phyloP scores from a whole-genome alignment of 1,284 basidiomycete species.

The Puccinia horiana region DNA sequence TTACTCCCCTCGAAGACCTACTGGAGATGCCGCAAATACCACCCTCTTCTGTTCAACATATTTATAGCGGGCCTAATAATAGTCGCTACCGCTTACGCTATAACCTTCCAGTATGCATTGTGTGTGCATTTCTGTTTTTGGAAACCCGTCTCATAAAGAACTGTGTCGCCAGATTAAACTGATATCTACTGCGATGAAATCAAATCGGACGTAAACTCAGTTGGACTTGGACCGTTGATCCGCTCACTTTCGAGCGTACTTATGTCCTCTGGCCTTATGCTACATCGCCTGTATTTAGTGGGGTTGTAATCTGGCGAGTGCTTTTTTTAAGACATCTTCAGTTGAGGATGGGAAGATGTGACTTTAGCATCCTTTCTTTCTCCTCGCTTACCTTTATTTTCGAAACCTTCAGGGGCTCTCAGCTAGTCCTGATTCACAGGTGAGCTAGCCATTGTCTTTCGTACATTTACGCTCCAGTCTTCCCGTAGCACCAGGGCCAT shows the following conservation, averaged over 20 bases:
- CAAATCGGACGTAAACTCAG: slow-evolving; percentile 1
- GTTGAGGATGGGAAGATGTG: background rate
- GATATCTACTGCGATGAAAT: background rate
- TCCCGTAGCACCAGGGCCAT: background rate
- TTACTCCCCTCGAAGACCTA: slow-evolving; percentile 1
- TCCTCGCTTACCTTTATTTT: background rate
- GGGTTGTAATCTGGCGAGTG: slow-evolving; percentile 20
- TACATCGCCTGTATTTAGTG: slow-evolving; percentile 33
- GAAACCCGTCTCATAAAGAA: background rate
- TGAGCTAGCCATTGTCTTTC: background rate
- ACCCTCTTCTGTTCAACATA: slow-evolving; percentile 13
- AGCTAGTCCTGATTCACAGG: slow-evolving; percentile 30
- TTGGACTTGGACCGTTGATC: slow-evolving; percentile 34
- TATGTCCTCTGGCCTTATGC: slow-evolving; percentile 28
- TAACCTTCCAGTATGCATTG: slow-evolving; percentile 23
- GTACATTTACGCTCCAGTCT: background rate
- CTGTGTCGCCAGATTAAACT: background rate
- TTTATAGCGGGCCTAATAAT: background rate
- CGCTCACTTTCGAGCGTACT: background rate
- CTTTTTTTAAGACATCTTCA: background rate
- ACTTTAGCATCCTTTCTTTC: background rate
- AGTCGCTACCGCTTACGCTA: background rate
- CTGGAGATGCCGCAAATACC: slow-evolving; percentile 18
- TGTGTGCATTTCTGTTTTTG: background rate
- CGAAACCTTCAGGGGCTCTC: slow-evolving; percentile 19